These are phyloP conservation scores for Euphorbia lathyris DNA, from an alignment of 345 rosid species.

Conservation along the genomic window DNA sequence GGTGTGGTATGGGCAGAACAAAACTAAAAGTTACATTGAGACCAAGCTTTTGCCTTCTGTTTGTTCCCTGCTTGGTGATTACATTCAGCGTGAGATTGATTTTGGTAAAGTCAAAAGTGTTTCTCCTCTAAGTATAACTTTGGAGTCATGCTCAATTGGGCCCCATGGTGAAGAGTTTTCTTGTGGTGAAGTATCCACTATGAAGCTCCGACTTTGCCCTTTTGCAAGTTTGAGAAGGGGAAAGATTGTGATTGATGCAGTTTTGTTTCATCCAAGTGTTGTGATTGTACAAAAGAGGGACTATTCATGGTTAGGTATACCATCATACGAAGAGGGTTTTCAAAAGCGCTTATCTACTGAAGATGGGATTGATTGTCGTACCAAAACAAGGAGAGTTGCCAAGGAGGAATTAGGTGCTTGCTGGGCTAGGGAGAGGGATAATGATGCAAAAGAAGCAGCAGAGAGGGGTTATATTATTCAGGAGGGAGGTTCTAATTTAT, in stretches of 20 bases:
- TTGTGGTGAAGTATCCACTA: conserved; percentile 77
- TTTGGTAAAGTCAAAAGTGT: conserved; percentile 79
- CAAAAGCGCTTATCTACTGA: conserved; percentile 65
- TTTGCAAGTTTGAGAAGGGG: conserved; percentile 89
- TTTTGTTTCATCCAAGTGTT: conserved; percentile 64
- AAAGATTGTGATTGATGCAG: conserved; percentile 83
- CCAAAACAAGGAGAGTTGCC: conserved; percentile 68
- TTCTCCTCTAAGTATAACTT: conserved; percentile 76
- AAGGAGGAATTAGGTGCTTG: conserved; percentile 67
- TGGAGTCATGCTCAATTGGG: conserved; percentile 77
- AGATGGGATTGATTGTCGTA: conserved; percentile 94
- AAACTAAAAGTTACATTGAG: conserved; percentile 67
- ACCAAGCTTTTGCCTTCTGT: conserved; percentile 81
- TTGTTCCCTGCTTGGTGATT: conserved; percentile 71
- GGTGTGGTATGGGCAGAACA: conserved; percentile 83
- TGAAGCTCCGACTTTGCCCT: conserved; percentile 77
- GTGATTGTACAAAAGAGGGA: conserved; percentile 84
- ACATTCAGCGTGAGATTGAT: conserved; percentile 73
- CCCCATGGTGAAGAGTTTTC: conserved; percentile 82
- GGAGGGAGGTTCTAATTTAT: conserved; percentile 36
- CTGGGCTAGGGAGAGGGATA: conserved; percentile 62
- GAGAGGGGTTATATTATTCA: conserved; percentile 68
- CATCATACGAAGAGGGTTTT: conserved; percentile 51
- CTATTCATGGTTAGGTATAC: conserved; percentile 88
- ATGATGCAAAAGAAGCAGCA: conserved; percentile 72